Conservation (phyloP, 768 basidiomycete species). For the Lentinus brumalis region DNA sequence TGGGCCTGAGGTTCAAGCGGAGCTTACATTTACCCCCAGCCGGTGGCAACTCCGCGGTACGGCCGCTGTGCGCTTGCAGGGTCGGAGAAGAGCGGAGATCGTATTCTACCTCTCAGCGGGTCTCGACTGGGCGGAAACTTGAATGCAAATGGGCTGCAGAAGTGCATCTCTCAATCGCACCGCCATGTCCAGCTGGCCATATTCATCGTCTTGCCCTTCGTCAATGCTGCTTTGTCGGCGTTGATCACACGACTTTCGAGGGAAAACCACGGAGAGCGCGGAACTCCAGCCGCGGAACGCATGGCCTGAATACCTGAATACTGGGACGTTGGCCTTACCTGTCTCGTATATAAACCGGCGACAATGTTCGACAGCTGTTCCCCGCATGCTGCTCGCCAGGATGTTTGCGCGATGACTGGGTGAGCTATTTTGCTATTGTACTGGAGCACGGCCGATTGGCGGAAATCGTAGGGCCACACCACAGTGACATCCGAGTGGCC, state of each 20-base stretch:
- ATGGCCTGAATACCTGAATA: not conserved
- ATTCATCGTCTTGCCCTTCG: not conserved
- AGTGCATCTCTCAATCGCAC: not conserved
- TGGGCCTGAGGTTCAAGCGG: too few relatives aligned
- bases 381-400: not conserved
- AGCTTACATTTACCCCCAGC: too few relatives aligned
- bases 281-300: constrained; percentile 14
- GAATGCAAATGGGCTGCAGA: constrained; percentile 7
- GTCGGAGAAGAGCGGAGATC: too few relatives aligned
- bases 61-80: too few relatives aligned
- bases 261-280: constrained; percentile 15
- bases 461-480: not conserved
- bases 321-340: too few relatives aligned
- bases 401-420: not conserved
- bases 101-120: too few relatives aligned
- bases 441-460: not conserved
- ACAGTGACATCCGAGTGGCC: constrained; percentile 12
- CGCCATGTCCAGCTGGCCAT: not conserved
- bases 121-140: constrained; percentile 6
- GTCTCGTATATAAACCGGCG: not conserved
- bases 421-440: not conserved
- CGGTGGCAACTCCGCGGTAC: too few relatives aligned
- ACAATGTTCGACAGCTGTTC: constrained; percentile 3
- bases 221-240: not conserved
- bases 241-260: constrained; percentile 18